Conservation (phyloP, 345 rosid species). For the Citrus hindsii region DNA sequence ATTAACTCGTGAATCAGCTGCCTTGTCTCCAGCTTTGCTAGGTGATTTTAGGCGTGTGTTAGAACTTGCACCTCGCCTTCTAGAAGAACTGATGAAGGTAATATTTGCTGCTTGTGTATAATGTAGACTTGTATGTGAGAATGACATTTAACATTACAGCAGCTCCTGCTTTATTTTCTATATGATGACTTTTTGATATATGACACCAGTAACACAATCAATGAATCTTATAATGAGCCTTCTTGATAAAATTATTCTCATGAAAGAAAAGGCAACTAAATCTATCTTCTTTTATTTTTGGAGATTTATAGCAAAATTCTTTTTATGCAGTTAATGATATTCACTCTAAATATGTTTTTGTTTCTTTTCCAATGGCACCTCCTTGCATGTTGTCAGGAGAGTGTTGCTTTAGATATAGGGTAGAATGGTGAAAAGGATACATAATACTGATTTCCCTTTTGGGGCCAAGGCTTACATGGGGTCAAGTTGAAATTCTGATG, state of each 20-base stretch:
- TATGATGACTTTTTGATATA: neutral
- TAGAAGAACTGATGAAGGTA: slow-evolving; percentile 96
- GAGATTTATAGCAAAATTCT: neutral
- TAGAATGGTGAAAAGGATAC: neutral
- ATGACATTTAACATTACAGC: slow-evolving; percentile 1
- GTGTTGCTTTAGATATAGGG: too few species aligned
- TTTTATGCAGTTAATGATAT: neutral
- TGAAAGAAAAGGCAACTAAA: neutral
- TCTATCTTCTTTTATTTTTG: neutral
- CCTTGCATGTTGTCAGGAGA: neutral
- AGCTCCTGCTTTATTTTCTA: neutral
- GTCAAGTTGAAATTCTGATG: neutral
- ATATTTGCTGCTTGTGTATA: slow-evolving; percentile 10
- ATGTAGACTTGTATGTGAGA: slow-evolving; percentile 5
- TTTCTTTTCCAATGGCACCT: neutral
- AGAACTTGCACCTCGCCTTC: slow-evolving; percentile 95
- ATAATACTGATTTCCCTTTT: neutral
- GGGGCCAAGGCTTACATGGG: neutral
- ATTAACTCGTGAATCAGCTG: slow-evolving; percentile 71
- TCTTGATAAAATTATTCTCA: neutral
- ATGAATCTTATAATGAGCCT: neutral
- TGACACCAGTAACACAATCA: neutral
- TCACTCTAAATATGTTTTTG: neutral
- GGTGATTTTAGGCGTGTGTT: slow-evolving; percentile 82
- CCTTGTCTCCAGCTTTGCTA: slow-evolving; percentile 71